phyloP scores from a whole-genome alignment of 495 filamentous ascomycete species.

The Poronia punctata region DNA sequence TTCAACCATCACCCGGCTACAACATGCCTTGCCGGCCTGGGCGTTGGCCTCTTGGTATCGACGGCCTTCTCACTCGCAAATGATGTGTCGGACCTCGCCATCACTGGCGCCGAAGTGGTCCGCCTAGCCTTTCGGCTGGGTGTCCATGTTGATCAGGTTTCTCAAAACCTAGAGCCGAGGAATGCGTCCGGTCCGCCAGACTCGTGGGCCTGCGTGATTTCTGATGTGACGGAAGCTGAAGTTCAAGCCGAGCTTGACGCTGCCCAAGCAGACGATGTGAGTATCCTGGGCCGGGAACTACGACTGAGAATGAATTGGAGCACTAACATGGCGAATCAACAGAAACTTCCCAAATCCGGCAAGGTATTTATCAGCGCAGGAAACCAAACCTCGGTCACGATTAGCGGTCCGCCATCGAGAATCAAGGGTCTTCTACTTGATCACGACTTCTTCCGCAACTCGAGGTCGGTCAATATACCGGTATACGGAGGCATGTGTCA shows the following conservation, averaged over 20 bases:
- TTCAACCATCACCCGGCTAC: constrained; percentile 12
- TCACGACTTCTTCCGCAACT: constrained; percentile 27
- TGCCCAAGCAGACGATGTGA: constrained; percentile 19
- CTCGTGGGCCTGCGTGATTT: constrained; percentile 39
- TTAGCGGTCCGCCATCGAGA: constrained; percentile 39
- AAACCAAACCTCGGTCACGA: constrained; percentile 17
- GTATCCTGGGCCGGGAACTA: neutral
- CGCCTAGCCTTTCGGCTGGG: constrained; percentile 35
- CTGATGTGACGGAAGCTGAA: constrained; percentile 20
- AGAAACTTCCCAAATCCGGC: constrained; percentile 6
- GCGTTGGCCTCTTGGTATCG: constrained; percentile 32
- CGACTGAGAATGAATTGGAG: neutral
- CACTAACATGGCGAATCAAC: too few species aligned
- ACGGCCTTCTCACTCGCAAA: constrained; percentile 32
- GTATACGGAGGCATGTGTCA: constrained; percentile 33
- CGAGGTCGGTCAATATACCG: constrained; percentile 18
- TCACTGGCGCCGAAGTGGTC: constrained; percentile 24
- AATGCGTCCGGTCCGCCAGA: constrained; percentile 13
- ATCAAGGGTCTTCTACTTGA: constrained; percentile 25
- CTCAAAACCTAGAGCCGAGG: constrained; percentile 26
- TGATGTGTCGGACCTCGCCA: constrained; percentile 22
- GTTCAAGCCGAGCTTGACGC: constrained; percentile 32
- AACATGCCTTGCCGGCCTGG: constrained; percentile 29
- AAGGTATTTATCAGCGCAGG: constrained; percentile 27
- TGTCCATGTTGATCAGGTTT: constrained; percentile 27